phyloP scores from a whole-genome alignment of 1,284 basidiomycete genomes.

The Coriolopsis trogii region DNA sequence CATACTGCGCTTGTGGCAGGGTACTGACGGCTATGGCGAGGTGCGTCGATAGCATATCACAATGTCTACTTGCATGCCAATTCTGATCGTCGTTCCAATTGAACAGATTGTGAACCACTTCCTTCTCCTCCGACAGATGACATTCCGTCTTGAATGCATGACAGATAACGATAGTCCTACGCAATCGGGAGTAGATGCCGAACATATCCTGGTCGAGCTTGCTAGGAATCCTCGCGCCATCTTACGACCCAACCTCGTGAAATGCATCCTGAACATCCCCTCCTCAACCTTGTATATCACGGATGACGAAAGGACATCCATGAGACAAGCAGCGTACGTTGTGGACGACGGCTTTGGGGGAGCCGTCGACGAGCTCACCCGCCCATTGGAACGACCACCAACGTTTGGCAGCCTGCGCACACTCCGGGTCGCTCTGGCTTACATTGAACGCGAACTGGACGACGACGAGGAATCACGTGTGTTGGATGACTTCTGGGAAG shows the following conservation, averaged over 20 bases:
- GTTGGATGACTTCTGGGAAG: slow-evolving; percentile 60
- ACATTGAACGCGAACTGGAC: slow-evolving; percentile 55
- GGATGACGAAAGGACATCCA: slow-evolving; percentile 56
- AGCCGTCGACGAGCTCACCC: slow-evolving; percentile 64
- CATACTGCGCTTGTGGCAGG: slow-evolving; percentile 72
- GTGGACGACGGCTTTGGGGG: slow-evolving; percentile 64
- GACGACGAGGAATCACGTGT: slow-evolving; percentile 55
- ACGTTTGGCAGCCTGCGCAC: slow-evolving; percentile 54
- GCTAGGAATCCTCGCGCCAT: slow-evolving; percentile 62
- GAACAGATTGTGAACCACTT: slow-evolving; percentile 73
- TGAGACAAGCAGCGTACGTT: slow-evolving; percentile 62
- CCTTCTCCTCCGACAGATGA: slow-evolving; percentile 63
- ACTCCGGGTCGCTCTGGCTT: slow-evolving; percentile 62
- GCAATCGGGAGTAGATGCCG: slow-evolving; percentile 63
- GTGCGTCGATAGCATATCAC: slow-evolving; percentile 38
- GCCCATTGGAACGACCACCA: slow-evolving; percentile 51
- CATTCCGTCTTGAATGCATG: slow-evolving; percentile 65
- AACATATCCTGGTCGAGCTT: slow-evolving; percentile 66
- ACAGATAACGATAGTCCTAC: slow-evolving; percentile 61
- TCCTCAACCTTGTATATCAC: slow-evolving; percentile 61
- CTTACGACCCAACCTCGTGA: slow-evolving; percentile 56
- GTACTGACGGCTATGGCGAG: slow-evolving; percentile 63
- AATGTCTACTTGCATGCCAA: neutral
- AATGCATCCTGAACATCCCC: slow-evolving; percentile 55
- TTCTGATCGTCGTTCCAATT: neutral